Evolutionary conservation across 345 rosid species (phyloP).

Genomic region (Aquilaria malaccensis): DNA sequence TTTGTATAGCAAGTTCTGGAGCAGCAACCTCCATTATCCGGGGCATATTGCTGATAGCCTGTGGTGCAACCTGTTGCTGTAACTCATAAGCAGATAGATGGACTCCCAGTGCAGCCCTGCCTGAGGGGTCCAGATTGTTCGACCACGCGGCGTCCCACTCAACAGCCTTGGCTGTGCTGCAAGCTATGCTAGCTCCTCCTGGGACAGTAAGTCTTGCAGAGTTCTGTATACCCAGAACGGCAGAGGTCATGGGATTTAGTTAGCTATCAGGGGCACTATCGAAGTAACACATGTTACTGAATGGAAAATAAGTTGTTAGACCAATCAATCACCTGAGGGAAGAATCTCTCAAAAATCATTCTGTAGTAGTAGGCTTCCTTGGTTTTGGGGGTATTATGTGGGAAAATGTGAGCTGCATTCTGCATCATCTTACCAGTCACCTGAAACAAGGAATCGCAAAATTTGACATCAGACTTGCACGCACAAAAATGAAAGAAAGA

Average conservation of each 20-base stretch:
- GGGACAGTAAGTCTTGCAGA: conserved; percentile 83
- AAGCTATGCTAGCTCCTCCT: conserved; percentile 85
- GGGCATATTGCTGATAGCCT: conserved; percentile 32
- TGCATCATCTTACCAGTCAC: conserved; percentile 83
- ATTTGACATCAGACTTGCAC: not conserved
- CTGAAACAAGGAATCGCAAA: conserved; percentile 19
- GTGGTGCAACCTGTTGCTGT: conserved; percentile 26
- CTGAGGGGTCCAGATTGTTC: conserved; percentile 89
- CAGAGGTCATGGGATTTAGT: not conserved
- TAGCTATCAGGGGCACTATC: not conserved
- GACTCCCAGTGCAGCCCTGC: conserved; percentile 88
- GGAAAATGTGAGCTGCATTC: conserved; percentile 61
- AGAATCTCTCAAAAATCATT: conserved; percentile 86
- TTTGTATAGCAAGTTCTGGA: conserved; percentile 41
- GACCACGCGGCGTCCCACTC: conserved; percentile 92
- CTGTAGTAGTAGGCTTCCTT: conserved; percentile 91
- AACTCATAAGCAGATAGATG: conserved; percentile 63
- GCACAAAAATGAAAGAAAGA: too few species aligned
- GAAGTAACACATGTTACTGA: not conserved
- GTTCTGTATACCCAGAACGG: conserved; percentile 35
- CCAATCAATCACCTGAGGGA: conserved; percentile 59
- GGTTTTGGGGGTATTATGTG: conserved; percentile 73
- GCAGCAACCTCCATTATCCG: conserved; percentile 33
- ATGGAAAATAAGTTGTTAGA: not conserved
- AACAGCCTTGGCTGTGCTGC: conserved; percentile 84